Base-by-base conservation (phyloP, 345 rosid genomes). In the Acer campestre region DNA sequence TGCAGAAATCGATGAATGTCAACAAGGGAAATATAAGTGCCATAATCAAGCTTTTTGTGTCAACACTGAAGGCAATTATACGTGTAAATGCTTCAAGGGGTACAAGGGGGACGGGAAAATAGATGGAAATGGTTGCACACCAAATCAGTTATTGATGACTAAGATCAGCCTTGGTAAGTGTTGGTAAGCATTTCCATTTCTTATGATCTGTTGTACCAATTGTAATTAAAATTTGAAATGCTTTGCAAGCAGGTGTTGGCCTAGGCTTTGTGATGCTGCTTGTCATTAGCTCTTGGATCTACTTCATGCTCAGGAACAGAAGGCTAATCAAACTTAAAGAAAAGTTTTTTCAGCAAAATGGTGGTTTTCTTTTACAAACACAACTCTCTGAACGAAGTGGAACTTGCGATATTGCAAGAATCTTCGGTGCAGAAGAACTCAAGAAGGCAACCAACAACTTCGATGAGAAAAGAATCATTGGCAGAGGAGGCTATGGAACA, bases 361-460 rank as follows among this genome's bases (percentile, higher is more conserved):
- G 84, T n/a, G 84, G 84, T 8, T 25, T 61, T 7, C 40, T 83
- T 40, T 69, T 84, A 40, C 84, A 59, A 56, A 42, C 68, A 17
- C 42, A 77, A 23, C 80, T 83, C 16, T 73, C 79, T 2, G 42
- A 73, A 42, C n/a, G 61, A 48, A 35, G 11, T 31, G 71, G 61
- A 49, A 13, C 73, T 6, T 27, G 61, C 0, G 40, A 10, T 20
- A 68, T 11, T 7, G 77, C 81, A 10, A 80, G 67, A 71, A 75
- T n/a, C 11, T 79, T 81, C 23, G 58, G 49, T 0, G 78, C 51
- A 22, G 70, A 76, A 9, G 84, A 85, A 61, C 85, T 85, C n/a
- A 75, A 76, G 25, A 85, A 67, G 35, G 86, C 86, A 0, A 81
- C 86, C 20, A 68, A 82, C 27, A 82, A 83, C 63, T 87, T 77